These are phyloP conservation scores for Gautieria morchelliformis DNA, from an alignment of 768 basidiomycete species.

Conservation along the genomic window DNA sequence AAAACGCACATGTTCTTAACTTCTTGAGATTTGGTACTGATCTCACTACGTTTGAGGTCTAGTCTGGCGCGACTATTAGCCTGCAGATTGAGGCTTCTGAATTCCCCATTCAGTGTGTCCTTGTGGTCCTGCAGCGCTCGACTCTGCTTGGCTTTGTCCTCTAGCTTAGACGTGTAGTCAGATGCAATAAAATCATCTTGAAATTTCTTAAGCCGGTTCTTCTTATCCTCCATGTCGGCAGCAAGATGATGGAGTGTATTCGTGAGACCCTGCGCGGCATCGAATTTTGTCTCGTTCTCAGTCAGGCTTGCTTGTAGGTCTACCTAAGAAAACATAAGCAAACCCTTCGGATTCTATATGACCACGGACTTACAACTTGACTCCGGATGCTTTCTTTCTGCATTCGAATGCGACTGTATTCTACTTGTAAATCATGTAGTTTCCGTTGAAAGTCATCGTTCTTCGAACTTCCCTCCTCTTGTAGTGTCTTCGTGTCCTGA, in stretches of 20 bases:
- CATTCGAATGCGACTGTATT: constrained; percentile 43
- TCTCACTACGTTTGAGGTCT: constrained; percentile 61
- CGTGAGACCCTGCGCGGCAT: constrained; percentile 44
- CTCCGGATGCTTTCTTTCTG: constrained; percentile 43
- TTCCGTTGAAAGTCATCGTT: constrained; percentile 59
- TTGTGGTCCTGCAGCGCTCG: constrained; percentile 57
- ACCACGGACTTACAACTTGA: constrained; percentile 40
- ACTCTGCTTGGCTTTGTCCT: constrained; percentile 42
- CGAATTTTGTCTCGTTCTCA: constrained; percentile 44
- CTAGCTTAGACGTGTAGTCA: constrained; percentile 56
- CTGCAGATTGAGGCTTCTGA: constrained; percentile 63
- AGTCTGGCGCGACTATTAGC: constrained; percentile 74
- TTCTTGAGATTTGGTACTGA: constrained; percentile 54
- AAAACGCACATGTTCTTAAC: constrained; percentile 55
- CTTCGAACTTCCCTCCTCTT: constrained; percentile 54
- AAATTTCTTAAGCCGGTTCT: constrained; percentile 45
- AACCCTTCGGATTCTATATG: not conserved
- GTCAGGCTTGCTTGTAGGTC: constrained; percentile 29
- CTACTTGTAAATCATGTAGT: constrained; percentile 45
- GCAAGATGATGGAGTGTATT: constrained; percentile 43
- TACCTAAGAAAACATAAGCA: not conserved
- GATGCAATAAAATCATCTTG: constrained; percentile 47
- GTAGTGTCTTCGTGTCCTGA: constrained; percentile 55
- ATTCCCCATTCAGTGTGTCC: constrained; percentile 61
- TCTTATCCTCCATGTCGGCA: constrained; percentile 65